Conservation (phyloP, 1,284 basidiomycete species). For the Rhodotorula sp. region DNA sequence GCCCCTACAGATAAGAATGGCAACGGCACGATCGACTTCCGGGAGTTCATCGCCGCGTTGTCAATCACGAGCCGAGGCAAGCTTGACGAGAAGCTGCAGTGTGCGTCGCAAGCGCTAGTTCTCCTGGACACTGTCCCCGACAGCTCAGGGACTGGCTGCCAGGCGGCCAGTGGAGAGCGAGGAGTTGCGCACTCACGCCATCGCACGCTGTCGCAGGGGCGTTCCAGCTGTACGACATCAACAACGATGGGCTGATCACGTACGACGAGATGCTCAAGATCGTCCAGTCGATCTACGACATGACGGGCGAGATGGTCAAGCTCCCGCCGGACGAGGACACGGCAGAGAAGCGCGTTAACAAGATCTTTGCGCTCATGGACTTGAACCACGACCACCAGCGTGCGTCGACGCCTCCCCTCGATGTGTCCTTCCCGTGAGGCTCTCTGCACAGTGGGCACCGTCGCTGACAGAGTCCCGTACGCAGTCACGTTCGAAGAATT, state of each 20-base stretch:
- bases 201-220: slow-evolving; percentile 68
- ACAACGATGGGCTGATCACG: slow-evolving; percentile 94
- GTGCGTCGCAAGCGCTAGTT: slow-evolving; percentile 59
- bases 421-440: too few species aligned
- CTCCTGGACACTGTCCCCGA: background rate
- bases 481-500: slow-evolving; percentile 87
- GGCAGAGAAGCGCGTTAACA: slow-evolving; percentile 97
- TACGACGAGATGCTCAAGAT: slow-evolving; percentile 99
- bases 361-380: slow-evolving; percentile 55
- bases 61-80: slow-evolving; percentile 90
- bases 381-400: slow-evolving; percentile 45
- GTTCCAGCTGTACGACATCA: slow-evolving; percentile 98
- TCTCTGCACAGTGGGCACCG: background rate
- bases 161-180: too few species aligned
- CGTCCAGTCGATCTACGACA: slow-evolving; percentile 95
- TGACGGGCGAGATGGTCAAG: slow-evolving; percentile 96
- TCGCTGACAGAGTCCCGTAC: background rate
- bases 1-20: slow-evolving; percentile 73
- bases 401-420: slow-evolving; percentile 2
- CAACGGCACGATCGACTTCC: slow-evolving; percentile 95
- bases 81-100: slow-evolving; percentile 97
- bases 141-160: too few species aligned
- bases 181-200: too few species aligned
- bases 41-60: slow-evolving; percentile 98
- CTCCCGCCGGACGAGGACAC: slow-evolving; percentile 97